A percentile compares a stretch with the other conserved stretches of the same genome.
phyloP scores from a whole-genome alignment of 805 yeast genomes.

The Kluyveromyces siamensis region DNA sequence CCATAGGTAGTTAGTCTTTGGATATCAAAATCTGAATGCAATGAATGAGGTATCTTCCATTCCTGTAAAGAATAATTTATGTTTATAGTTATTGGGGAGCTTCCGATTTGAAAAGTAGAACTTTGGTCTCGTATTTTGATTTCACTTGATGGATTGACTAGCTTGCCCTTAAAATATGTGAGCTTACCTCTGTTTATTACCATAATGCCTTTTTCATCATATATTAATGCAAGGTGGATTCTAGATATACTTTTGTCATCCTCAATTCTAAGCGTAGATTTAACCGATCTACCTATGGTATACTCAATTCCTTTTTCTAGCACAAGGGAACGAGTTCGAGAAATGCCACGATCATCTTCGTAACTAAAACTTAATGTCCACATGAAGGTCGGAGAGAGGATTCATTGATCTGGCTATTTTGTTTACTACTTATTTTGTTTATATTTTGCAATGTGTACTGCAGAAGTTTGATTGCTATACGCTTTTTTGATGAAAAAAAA shows the following conservation, averaged over 20 bases:
- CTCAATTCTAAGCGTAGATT: slow-evolving; percentile 19
- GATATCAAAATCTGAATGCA: background rate
- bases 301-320: slow-evolving; percentile 8
- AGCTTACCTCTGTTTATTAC: slow-evolving; percentile 21
- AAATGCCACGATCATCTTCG: slow-evolving; percentile 13
- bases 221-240: slow-evolving; percentile 15
- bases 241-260: slow-evolving; percentile 29
- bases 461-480: background rate
- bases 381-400: slow-evolving; percentile 10
- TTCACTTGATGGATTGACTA: background rate
- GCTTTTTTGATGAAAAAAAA: background rate
- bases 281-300: slow-evolving; percentile 25
- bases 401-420: background rate
- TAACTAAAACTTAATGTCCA: slow-evolving; percentile 19
- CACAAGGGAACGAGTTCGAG: slow-evolving; percentile 10
- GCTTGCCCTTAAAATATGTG: slow-evolving; percentile 13
- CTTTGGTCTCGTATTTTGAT: background rate
- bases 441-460: background rate
- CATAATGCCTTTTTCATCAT: background rate
- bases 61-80: background rate
- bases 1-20: background rate
- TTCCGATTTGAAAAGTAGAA: background rate
- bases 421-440: background rate
- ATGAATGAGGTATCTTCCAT: slow-evolving; percentile 13
- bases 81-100: background rate